These are phyloP conservation scores for Lepiota venenata DNA, from an alignment of 768 basidiomycete genomes.

Conservation along the genomic window DNA sequence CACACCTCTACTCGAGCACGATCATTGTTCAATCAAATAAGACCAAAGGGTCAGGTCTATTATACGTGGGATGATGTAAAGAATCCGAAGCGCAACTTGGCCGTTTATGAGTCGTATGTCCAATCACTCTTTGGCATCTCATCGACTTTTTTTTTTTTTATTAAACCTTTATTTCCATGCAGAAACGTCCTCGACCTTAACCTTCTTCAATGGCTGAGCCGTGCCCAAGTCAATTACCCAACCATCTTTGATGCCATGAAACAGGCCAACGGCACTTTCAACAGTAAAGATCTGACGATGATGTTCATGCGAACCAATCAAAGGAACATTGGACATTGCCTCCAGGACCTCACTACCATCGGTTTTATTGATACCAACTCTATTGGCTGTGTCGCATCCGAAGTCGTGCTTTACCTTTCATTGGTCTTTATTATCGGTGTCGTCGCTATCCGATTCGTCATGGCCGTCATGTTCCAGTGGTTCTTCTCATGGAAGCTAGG, in stretches of 20 bases:
- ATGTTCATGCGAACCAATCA: constrained; percentile 70
- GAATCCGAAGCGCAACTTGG: constrained; percentile 70
- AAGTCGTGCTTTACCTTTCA: constrained; percentile 92
- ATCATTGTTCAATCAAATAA: constrained; percentile 43
- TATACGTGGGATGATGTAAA: constrained; percentile 89
- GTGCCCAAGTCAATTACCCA: constrained; percentile 80
- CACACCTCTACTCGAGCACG: constrained; percentile 61
- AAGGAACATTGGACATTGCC: constrained; percentile 67
- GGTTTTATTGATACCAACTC: constrained; percentile 94
- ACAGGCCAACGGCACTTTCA: constrained; percentile 65
- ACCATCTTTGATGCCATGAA: constrained; percentile 77
- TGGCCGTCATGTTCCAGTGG: constrained; percentile 98
- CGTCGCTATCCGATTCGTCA: constrained; percentile 89
- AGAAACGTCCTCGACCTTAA: constrained; percentile 88
- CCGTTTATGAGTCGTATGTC: constrained; percentile 91
- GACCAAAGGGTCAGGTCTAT: constrained; percentile 81
- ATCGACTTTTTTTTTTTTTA: not conserved
- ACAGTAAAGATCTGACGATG: constrained; percentile 88
- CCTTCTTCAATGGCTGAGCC: constrained; percentile 83
- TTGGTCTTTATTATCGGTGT: constrained; percentile 97
- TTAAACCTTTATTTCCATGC: constrained; percentile 9
- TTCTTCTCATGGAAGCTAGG: constrained; percentile 97
- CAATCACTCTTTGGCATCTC: not conserved
- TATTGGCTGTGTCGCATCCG: constrained; percentile 95
- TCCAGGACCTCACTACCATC: constrained; percentile 82